These are phyloP conservation scores for Botrytis porri DNA, from an alignment of 2,329 filamentous ascomycete genomes.

Conservation along the genomic window DNA sequence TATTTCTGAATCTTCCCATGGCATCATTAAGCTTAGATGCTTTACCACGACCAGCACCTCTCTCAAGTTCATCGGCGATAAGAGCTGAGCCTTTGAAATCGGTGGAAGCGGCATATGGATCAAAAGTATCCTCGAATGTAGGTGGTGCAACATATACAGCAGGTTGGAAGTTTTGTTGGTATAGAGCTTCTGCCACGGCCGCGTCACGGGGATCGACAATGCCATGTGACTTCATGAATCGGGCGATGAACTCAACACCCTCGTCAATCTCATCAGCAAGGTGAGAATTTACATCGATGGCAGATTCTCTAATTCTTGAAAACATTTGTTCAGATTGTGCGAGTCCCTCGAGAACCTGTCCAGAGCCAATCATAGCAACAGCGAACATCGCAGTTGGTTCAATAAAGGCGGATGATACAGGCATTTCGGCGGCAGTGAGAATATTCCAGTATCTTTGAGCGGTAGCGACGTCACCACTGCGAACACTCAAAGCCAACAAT, in stretches of 20 bases:
- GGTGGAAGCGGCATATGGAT: conserved; percentile 85
- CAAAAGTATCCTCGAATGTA: conserved; percentile 76
- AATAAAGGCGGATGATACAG: conserved; percentile 64
- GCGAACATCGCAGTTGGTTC: conserved; percentile 90
- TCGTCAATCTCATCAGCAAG: conserved; percentile 81
- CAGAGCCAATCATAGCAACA: conserved; percentile 80
- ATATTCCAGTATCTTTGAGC: conserved; percentile 80
- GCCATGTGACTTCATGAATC: conserved; percentile 56
- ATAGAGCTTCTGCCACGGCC: conserved; percentile 47
- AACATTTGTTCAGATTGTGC: conserved; percentile 83
- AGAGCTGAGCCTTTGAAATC: conserved; percentile 91
- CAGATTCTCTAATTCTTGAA: conserved; percentile 68
- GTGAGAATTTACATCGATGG: conserved; percentile 51
- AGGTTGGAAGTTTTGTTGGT: conserved; percentile 47
- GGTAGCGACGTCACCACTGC: conserved; percentile 72
- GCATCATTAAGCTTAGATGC: conserved; percentile 76
- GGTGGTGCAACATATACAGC: conserved; percentile 55
- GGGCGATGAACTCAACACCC: conserved; percentile 65
- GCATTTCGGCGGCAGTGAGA: conserved; percentile 60
- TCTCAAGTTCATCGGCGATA: conserved; percentile 88
- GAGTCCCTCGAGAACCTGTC: conserved; percentile 78
- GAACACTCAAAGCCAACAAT: conserved; percentile 81
- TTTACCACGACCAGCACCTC: conserved; percentile 59
- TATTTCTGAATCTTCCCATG: conserved; percentile 81
- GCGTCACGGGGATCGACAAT: conserved; percentile 54